phyloP scores from a whole-genome alignment of 768 basidiomycete species.

The Pleurotus eryngii region DNA sequence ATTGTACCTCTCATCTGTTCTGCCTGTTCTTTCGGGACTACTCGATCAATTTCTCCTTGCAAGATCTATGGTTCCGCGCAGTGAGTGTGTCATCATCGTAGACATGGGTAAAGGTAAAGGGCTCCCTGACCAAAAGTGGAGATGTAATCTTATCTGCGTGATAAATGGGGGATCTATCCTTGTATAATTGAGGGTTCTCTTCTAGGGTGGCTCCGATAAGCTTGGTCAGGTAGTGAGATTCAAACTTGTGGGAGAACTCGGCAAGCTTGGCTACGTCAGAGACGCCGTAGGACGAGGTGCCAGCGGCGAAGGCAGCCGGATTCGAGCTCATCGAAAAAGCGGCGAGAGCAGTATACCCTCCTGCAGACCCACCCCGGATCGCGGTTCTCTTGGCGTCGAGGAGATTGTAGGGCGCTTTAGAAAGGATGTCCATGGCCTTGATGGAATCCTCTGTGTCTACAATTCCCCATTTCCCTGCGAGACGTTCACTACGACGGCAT shows the following conservation, averaged over 20 bases:
- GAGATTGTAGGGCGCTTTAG: conserved; percentile 41
- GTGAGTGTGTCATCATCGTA: too few relatives aligned
- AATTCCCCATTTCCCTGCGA: conserved; percentile 68
- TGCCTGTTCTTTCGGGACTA: conserved; percentile 70
- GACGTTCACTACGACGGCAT: conserved; percentile 34
- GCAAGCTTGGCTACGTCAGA: conserved; percentile 57
- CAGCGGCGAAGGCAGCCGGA: conserved; percentile 56
- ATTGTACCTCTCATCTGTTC: conserved; percentile 54
- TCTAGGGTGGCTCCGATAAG: conserved; percentile 59
- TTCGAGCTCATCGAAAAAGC: conserved; percentile 36
- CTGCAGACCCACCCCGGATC: conserved; percentile 72
- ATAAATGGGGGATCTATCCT: conserved; percentile 58
- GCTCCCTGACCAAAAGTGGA: conserved; percentile 40
- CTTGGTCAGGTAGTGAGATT: conserved; percentile 54
- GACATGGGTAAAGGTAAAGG: too few relatives aligned
- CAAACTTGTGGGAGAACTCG: conserved; percentile 71
- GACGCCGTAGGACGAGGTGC: conserved; percentile 64
- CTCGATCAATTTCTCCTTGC: conserved; percentile 60
- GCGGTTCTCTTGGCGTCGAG: conserved; percentile 62
- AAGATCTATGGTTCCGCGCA: conserved; percentile 43
- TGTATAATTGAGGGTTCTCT: conserved; percentile 55
- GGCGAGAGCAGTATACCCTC: conserved; percentile 68
- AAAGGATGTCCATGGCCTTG: conserved; percentile 48
- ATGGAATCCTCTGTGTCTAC: conserved; percentile 70
- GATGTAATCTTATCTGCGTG: conserved; percentile 59